Base-by-base conservation (phyloP, 768 basidiomycete genomes). In the Porphyrellus cyaneotinctus region DNA sequence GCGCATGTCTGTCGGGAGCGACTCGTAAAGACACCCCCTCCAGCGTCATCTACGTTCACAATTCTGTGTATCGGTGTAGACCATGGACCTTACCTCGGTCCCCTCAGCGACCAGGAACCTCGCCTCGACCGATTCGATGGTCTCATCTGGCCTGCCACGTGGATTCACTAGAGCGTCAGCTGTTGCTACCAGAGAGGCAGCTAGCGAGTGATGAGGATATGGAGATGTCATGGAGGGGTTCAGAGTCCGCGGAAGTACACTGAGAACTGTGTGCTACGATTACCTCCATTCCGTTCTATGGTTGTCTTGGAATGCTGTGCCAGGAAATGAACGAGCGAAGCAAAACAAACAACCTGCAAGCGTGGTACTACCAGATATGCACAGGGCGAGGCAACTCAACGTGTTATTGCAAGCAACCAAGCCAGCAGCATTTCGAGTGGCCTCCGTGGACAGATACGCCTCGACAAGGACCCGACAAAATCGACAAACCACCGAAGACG, bases 91-190 rank as follows among this genome's bases (percentile, higher is more conserved):
- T 30, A 65, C 54, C 7, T 56, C 39, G 23, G 44, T 44, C n/a
- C 65, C 70, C 32, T 70, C 71, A 37, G n/a, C n/a, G n/a, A n/a
- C n/a, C n/a, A n/a, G n/a, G n/a, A n/a, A n/a, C n/a, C n/a, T n/a
- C n/a, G n/a, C n/a, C n/a, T n/a, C n/a, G n/a, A n/a, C n/a, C n/a
- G n/a, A n/a, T 22, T 76, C 70, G n/a, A 76, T 73, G 17, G 75
- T 69, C 56, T 81, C 78, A 54, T 81, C 79, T 10, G 79, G 79
- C 63, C 74, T 78, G 30, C 78, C 78, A 17, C 71, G 72, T 24
- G 76, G 74, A 58, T 75, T 65, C 4, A 81, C 78, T 23, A 80
- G 61, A 8, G 74, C 72, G 20, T 69, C 64, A 10, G 79, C 78
- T 4, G 72, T 75, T 13, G 64, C 62, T 41, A 79, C 75, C 51